A percentile compares a stretch with the other conserved stretches of the same genome.
These are phyloP conservation scores for Leccinum pellstonianum DNA, from an alignment of 768 basidiomycete species.

Conservation along the genomic window DNA sequence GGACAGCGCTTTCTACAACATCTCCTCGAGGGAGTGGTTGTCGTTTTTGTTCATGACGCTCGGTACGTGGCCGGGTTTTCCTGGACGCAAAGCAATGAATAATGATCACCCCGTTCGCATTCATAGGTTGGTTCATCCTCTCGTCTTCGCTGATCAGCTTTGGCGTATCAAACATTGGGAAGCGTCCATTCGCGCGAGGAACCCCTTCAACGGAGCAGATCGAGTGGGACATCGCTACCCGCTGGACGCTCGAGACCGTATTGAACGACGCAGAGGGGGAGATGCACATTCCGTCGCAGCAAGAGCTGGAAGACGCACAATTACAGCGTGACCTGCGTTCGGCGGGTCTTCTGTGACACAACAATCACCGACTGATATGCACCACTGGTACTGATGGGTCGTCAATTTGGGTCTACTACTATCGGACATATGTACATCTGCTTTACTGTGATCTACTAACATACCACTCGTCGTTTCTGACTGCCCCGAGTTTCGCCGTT, in stretches of 20 bases:
- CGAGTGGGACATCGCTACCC: conserved; percentile 53
- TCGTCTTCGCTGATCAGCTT: conserved; percentile 80
- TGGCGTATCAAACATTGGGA: conserved; percentile 89
- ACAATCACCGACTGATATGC: conserved; percentile 4
- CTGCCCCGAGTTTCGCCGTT: background rate
- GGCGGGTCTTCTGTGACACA: conserved; percentile 50
- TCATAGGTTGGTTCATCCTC: conserved; percentile 84
- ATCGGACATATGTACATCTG: conserved; percentile 4
- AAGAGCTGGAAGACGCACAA: conserved; percentile 43
- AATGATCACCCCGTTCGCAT: conserved; percentile 1
- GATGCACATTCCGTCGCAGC: conserved; percentile 26
- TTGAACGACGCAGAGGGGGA: conserved; percentile 43
- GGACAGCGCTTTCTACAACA: conserved; percentile 27
- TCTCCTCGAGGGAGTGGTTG: conserved; percentile 79
- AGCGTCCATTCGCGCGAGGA: conserved; percentile 50
- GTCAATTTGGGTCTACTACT: background rate
- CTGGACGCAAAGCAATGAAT: background rate
- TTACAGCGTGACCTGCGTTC: conserved; percentile 49
- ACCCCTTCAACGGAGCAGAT: conserved; percentile 39
- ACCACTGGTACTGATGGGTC: background rate
- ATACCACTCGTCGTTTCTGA: conserved; percentile 4
- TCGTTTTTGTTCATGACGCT: conserved; percentile 90
- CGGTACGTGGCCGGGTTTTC: conserved; percentile 41
- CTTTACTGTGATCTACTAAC: conserved; percentile 16
- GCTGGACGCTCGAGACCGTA: conserved; percentile 49